Evolutionary conservation across 2,329 filamentous ascomycete species (phyloP).

Genomic region (Cytospora leucostoma): DNA sequence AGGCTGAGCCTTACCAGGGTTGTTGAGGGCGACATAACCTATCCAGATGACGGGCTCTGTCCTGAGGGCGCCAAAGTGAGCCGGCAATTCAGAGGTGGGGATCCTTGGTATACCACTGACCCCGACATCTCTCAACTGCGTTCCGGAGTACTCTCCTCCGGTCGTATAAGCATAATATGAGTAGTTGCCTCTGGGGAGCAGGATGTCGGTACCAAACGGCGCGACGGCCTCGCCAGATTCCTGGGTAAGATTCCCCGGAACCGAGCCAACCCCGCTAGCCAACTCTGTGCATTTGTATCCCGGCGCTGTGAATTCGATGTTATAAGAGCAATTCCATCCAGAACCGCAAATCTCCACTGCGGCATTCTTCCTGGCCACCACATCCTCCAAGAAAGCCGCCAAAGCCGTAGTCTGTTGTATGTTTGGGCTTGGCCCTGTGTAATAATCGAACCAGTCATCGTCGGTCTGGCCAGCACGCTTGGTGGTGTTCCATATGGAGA

Average conservation of each 20-base stretch:
- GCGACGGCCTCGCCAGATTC: slow-evolving; percentile 35
- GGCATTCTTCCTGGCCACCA: slow-evolving; percentile 34
- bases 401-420: slow-evolving; percentile 29
- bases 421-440: slow-evolving; percentile 30
- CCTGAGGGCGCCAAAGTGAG: slow-evolving; percentile 40
- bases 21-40: slow-evolving; percentile 36
- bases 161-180: slow-evolving; percentile 39
- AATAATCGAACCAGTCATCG: slow-evolving; percentile 36
- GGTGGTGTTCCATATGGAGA: slow-evolving; percentile 35
- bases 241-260: slow-evolving; percentile 29
- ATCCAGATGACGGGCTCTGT: slow-evolving; percentile 45
- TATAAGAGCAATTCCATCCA: slow-evolving; percentile 45
- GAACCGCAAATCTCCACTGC: slow-evolving; percentile 40
- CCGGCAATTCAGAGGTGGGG: slow-evolving; percentile 32
- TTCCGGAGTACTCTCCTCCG: slow-evolving; percentile 38
- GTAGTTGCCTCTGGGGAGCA: slow-evolving; percentile 38
- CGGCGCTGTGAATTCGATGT: slow-evolving; percentile 40
- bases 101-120: slow-evolving; percentile 37
- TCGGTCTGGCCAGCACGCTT: slow-evolving; percentile 29
- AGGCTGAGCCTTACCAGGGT: slow-evolving; percentile 30
- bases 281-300: slow-evolving; percentile 43
- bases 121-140: slow-evolving; percentile 35
- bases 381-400: slow-evolving; percentile 31
- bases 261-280: slow-evolving; percentile 35
- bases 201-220: slow-evolving; percentile 37